Conservation (phyloP, 1,284 basidiomycete species). For the Golubevia sp. region DNA sequence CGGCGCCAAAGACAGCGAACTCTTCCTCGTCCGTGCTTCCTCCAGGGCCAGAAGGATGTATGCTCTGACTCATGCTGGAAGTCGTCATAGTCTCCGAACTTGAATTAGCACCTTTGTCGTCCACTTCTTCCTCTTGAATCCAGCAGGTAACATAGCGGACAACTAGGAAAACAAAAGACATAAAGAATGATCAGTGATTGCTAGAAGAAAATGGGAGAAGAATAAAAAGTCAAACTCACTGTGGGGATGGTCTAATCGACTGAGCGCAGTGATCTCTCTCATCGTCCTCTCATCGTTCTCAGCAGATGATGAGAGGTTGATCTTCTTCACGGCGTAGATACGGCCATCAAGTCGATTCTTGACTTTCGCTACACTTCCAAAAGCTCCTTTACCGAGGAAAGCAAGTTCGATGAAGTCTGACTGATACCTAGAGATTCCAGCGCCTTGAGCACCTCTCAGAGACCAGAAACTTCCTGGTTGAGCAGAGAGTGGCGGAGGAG, state of each 20-base stretch:
- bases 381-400: slow-evolving; percentile 78
- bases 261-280: slow-evolving; percentile 87
- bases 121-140: slow-evolving; percentile 36
- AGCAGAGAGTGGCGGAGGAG: neutral
- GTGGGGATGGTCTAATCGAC: slow-evolving; percentile 81
- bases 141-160: slow-evolving; percentile 72
- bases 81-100: slow-evolving; percentile 22
- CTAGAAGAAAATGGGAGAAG: too few species aligned
- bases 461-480: neutral
- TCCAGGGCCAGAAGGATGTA: neutral
- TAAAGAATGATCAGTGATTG: too few species aligned
- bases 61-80: slow-evolving; percentile 13
- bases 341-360: slow-evolving; percentile 72
- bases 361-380: slow-evolving; percentile 92
- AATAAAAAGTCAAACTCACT: too few species aligned
- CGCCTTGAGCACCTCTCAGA: neutral
- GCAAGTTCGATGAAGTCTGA: slow-evolving; percentile 60
- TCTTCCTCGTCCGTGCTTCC: slow-evolving; percentile 5
- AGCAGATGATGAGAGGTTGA: slow-evolving; percentile 73
- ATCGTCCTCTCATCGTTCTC: slow-evolving; percentile 86
- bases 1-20: slow-evolving; percentile 19
- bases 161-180: too few species aligned
- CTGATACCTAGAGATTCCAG: slow-evolving; percentile 33
- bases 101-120: neutral
- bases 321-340: slow-evolving; percentile 71